phyloP scores from a whole-genome alignment of 2,329 filamentous ascomycete genomes.

The Phaeophleospora eucalypticola region DNA sequence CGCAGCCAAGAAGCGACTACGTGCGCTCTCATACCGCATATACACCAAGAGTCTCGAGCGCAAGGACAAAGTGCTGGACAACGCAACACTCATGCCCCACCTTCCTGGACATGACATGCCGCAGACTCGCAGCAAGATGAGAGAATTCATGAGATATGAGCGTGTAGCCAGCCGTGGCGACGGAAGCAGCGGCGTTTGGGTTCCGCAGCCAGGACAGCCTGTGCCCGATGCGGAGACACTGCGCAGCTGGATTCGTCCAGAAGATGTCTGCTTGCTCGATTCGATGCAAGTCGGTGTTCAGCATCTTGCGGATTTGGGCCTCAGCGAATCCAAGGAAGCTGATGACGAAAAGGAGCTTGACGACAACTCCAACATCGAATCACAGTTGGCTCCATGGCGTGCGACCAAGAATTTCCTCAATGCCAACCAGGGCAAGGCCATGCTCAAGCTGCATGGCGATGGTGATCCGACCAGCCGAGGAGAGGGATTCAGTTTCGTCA shows the following conservation, averaged over 20 bases:
- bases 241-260: slow-evolving; percentile 84
- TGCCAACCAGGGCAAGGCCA: slow-evolving; percentile 89
- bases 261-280: slow-evolving; percentile 90
- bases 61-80: slow-evolving; percentile 76
- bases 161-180: slow-evolving; percentile 71
- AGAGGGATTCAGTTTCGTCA: slow-evolving; percentile 93
- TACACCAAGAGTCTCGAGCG: slow-evolving; percentile 70
- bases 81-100: slow-evolving; percentile 57
- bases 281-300: slow-evolving; percentile 95
- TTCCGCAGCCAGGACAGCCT: slow-evolving; percentile 65
- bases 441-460: slow-evolving; percentile 90
- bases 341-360: slow-evolving; percentile 60
- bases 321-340: slow-evolving; percentile 59
- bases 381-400: slow-evolving; percentile 92
- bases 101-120: slow-evolving; percentile 91
- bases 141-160: slow-evolving; percentile 90
- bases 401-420: slow-evolving; percentile 95
- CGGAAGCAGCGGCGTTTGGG: slow-evolving; percentile 66
- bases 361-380: slow-evolving; percentile 71
- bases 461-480: slow-evolving; percentile 92
- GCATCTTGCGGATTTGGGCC: slow-evolving; percentile 85
- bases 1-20: slow-evolving; percentile 92
- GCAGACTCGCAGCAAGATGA: slow-evolving; percentile 93
- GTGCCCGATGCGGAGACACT: slow-evolving; percentile 78
- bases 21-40: slow-evolving; percentile 90